phyloP scores from a whole-genome alignment of 2,329 filamentous ascomycete species.

The Fusarium pseudonygamai region DNA sequence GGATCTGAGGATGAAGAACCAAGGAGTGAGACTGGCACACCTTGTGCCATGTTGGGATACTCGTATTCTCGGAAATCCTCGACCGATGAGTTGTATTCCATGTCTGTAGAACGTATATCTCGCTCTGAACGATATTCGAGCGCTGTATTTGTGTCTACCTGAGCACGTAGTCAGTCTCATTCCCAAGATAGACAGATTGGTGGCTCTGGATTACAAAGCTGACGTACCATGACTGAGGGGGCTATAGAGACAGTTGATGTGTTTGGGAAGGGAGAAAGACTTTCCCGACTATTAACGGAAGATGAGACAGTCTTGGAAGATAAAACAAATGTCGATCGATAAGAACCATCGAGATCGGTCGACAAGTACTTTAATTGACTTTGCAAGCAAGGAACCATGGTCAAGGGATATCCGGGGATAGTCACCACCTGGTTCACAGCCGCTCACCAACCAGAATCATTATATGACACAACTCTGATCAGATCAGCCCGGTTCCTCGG shows the following conservation, averaged over 20 bases:
- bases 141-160: slow-evolving; percentile 20
- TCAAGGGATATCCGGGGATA: neutral
- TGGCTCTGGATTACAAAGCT: neutral
- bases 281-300: neutral
- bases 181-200: neutral
- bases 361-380: neutral
- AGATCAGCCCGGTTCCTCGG: neutral
- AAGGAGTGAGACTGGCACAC: slow-evolving; percentile 11
- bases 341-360: neutral
- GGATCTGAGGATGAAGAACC: neutral
- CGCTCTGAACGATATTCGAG: slow-evolving; percentile 19
- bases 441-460: neutral
- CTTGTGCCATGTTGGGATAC: slow-evolving; percentile 43
- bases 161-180: neutral
- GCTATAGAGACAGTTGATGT: neutral
- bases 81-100: slow-evolving; percentile 40
- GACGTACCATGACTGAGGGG: slow-evolving; percentile 32
- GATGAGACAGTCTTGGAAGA: neutral
- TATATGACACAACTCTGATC: neutral
- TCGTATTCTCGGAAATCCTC: slow-evolving; percentile 41
- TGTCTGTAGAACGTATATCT: slow-evolving; percentile 4
- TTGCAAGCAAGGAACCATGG: neutral
- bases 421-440: neutral
- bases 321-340: neutral
- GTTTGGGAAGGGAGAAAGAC: neutral